Percentiles rank a stretch among this genome's conserved stretches.
These are phyloP conservation scores for Penicillium sp. DNA, from an alignment of 2,329 filamentous ascomycete species.

Conservation along the genomic window DNA sequence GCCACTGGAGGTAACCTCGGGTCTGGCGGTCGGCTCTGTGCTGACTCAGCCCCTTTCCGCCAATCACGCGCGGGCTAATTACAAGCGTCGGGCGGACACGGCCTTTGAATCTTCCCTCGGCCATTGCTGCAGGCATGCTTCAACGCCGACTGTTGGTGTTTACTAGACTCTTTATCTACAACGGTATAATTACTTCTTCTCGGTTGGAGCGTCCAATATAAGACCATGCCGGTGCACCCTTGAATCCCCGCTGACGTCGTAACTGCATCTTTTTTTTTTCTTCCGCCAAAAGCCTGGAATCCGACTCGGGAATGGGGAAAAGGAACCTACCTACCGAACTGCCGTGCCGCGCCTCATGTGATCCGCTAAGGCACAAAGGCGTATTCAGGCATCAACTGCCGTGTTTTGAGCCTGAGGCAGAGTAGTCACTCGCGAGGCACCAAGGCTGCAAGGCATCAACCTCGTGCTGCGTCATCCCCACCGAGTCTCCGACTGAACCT, in stretches of 20 bases:
- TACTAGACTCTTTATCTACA: background rate
- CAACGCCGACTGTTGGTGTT: background rate
- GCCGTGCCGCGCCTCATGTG: slow-evolving; percentile 17
- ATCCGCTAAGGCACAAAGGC: slow-evolving; percentile 14
- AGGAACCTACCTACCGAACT: slow-evolving; percentile 16
- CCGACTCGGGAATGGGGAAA: slow-evolving; percentile 19
- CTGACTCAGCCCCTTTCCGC: slow-evolving; percentile 35
- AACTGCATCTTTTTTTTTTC: background rate
- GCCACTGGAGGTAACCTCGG: slow-evolving; percentile 38
- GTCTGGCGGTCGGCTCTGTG: slow-evolving; percentile 37
- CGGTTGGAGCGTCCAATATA: background rate
- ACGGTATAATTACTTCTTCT: background rate
- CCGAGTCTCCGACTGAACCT: no score
- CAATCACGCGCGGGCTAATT: slow-evolving; percentile 42
- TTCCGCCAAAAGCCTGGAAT: background rate
- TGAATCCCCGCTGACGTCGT: background rate
- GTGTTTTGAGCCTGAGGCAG: background rate
- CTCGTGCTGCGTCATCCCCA: background rate
- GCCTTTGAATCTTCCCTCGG: slow-evolving; percentile 23
- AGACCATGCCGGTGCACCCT: background rate
- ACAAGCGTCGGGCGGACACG: slow-evolving; percentile 47
- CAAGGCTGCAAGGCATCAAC: background rate
- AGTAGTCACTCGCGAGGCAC: no score
- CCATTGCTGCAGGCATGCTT: background rate
- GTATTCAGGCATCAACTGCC: background rate